Percentiles rank a stretch among this genome's conserved stretches.
Evolutionary conservation across 345 rosid species (phyloP).

Genomic region (Populus deltoides): DNA sequence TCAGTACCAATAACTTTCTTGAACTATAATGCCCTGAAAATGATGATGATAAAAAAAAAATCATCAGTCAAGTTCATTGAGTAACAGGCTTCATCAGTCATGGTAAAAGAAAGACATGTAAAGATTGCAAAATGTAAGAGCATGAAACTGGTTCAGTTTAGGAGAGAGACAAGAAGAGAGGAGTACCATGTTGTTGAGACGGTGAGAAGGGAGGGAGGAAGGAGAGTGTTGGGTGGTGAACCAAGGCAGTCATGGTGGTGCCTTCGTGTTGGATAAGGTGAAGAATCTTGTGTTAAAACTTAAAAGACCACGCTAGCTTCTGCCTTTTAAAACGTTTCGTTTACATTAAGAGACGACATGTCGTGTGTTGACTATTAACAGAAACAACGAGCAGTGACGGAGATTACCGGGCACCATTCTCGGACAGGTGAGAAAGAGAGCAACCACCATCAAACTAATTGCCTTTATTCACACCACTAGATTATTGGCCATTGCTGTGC

Average conservation of each 20-base stretch:
- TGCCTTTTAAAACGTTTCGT: too few species aligned
- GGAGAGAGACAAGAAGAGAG: background rate
- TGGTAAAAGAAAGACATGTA: background rate
- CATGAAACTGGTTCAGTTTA: background rate
- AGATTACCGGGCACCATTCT: too few species aligned
- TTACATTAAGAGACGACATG: background rate
- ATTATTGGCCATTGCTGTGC: too few species aligned
- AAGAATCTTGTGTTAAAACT: background rate
- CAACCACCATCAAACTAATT: too few species aligned
- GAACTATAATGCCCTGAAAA: slow-evolving; percentile 36
- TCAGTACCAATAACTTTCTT: slow-evolving; percentile 9
- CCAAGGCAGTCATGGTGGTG: background rate
- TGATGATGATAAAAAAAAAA: background rate
- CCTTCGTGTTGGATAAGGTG: slow-evolving; percentile 2
- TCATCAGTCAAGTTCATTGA: background rate
- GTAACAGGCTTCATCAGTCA: background rate
- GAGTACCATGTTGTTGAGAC: background rate
- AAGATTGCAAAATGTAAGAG: too few species aligned
- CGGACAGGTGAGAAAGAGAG: too few species aligned
- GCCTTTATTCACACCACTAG: too few species aligned
- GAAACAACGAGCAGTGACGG: too few species aligned
- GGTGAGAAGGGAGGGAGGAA: background rate
- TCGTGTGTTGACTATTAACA: background rate
- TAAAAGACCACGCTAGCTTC: background rate
- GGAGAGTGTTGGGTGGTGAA: background rate